A percentile compares a stretch with the other conserved stretches of the same genome.
These are phyloP conservation scores for Xylariales sp. DNA, from an alignment of 2,329 filamentous ascomycete species.

Conservation along the genomic window DNA sequence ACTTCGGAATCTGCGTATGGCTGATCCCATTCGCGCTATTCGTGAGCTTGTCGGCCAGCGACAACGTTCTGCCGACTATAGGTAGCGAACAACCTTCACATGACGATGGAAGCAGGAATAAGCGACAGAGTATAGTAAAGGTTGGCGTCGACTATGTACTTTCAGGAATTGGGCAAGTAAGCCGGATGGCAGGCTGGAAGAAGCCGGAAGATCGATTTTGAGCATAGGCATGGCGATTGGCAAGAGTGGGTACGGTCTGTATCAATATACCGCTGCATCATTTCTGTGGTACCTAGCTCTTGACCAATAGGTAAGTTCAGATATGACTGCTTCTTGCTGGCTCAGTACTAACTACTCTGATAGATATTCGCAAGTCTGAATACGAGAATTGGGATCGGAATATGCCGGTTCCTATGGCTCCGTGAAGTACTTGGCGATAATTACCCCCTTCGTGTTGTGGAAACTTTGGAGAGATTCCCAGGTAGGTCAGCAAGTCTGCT, in stretches of 20 bases:
- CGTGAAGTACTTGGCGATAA: too few relatives aligned
- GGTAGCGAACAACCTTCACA: slow-evolving; percentile 61
- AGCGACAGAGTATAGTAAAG: slow-evolving; percentile 62
- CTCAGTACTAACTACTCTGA: too few relatives aligned
- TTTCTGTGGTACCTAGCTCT: neutral
- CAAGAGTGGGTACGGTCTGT: slow-evolving; percentile 8
- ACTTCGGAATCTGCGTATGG: slow-evolving; percentile 96
- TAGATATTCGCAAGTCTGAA: too few relatives aligned
- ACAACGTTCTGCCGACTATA: slow-evolving; percentile 93
- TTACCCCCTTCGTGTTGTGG: too few relatives aligned
- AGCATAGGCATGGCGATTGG: slow-evolving; percentile 10
- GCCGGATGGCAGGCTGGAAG: slow-evolving; percentile 35
- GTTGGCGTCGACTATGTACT: slow-evolving; percentile 56
- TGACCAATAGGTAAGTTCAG: too few relatives aligned
- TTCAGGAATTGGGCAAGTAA: slow-evolving; percentile 45
- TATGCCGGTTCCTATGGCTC: too few relatives aligned
- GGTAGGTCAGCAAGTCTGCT: too few relatives aligned
- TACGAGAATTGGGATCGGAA: too few relatives aligned
- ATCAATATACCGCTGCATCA: slow-evolving; percentile 3
- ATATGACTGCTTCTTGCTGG: too few relatives aligned
- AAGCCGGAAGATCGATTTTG: slow-evolving; percentile 33
- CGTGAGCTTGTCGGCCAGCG: slow-evolving; percentile 86
- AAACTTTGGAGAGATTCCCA: too few relatives aligned
- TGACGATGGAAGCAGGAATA: slow-evolving; percentile 41
- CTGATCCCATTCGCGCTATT: slow-evolving; percentile 93